A percentile compares a stretch with the other conserved stretches of the same genome.
phyloP scores from a whole-genome alignment of 805 yeast genomes.

The Schizosaccharomyces cryophilus region DNA sequence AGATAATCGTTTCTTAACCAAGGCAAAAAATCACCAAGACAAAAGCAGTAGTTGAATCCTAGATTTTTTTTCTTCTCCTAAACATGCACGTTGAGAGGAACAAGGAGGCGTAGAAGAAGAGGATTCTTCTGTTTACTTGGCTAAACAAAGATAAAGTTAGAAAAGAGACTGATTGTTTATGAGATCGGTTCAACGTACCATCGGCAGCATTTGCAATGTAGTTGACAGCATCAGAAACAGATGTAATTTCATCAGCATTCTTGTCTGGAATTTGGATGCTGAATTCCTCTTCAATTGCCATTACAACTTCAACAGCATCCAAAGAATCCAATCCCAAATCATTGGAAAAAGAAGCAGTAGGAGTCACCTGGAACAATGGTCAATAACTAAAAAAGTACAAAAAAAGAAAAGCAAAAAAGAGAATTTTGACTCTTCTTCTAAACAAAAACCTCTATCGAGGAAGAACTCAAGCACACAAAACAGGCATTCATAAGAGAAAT shows the following conservation, averaged over 20 bases:
- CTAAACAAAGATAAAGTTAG: neutral
- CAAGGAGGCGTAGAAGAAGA: too few species aligned
- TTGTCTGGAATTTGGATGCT: constrained; percentile 23
- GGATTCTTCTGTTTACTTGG: too few species aligned
- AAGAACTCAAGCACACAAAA: neutral
- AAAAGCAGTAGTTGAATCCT: too few species aligned
- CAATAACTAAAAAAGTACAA: neutral
- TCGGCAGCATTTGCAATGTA: constrained; percentile 23
- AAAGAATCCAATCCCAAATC: constrained; percentile 80
- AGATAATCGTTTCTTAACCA: too few species aligned
- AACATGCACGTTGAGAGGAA: too few species aligned
- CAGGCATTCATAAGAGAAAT: neutral
- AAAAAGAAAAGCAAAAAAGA: neutral
- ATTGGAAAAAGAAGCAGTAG: constrained; percentile 18
- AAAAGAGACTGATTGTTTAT: neutral
- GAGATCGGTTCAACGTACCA: neutral
- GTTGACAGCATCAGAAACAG: constrained; percentile 80
- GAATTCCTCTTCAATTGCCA: constrained; percentile 84
- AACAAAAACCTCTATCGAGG: too few species aligned
- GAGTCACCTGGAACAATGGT: constrained; percentile 12
- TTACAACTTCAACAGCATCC: constrained; percentile 85
- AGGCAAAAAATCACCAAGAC: too few species aligned
- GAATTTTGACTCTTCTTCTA: neutral
- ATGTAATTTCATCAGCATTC: constrained; percentile 79
- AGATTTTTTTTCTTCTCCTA: too few species aligned